phyloP scores from a whole-genome alignment of 495 filamentous ascomycete species.

The Lentithecium fluviatile region DNA sequence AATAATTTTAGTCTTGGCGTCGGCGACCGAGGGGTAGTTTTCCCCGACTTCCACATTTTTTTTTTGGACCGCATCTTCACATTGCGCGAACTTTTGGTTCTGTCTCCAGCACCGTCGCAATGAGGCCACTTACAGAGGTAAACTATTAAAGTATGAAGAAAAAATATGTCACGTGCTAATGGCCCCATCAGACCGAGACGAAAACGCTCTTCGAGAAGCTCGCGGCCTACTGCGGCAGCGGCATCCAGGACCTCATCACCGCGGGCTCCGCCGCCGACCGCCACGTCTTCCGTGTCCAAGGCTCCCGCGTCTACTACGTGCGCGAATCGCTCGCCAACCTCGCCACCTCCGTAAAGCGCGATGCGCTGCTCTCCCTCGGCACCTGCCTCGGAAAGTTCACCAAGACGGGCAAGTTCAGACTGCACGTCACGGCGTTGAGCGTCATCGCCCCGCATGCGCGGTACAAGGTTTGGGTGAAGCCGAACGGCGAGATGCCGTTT shows the following conservation, averaged over 20 bases:
- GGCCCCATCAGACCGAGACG: conserved; percentile 50
- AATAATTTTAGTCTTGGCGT: conserved; percentile 16
- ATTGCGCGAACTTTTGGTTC: background rate
- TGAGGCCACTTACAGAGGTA: conserved; percentile 71
- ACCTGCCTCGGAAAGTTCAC: conserved; percentile 66
- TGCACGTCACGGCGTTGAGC: conserved; percentile 81
- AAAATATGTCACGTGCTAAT: background rate
- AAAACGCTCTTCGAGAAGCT: conserved; percentile 72
- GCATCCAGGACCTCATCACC: conserved; percentile 76
- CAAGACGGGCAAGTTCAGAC: conserved; percentile 84
- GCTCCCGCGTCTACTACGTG: conserved; percentile 79
- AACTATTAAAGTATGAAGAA: no score
- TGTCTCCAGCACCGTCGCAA: conserved; percentile 41
- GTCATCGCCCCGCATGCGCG: conserved; percentile 84
- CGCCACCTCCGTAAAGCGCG: conserved; percentile 77
- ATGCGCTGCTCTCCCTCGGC: conserved; percentile 77
- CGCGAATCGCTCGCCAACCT: conserved; percentile 83
- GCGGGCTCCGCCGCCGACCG: conserved; percentile 59
- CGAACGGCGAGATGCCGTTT: conserved; percentile 94
- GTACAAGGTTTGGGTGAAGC: conserved; percentile 92
- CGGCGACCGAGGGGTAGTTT: background rate
- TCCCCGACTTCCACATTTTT: conserved; percentile 4
- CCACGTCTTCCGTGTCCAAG: conserved; percentile 70
- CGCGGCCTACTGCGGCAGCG: conserved; percentile 76
- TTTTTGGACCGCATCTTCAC: conserved; percentile 1